Conservation (phyloP, 192 early-diverging fungal genomes). For the Coemansia sp. region DNA sequence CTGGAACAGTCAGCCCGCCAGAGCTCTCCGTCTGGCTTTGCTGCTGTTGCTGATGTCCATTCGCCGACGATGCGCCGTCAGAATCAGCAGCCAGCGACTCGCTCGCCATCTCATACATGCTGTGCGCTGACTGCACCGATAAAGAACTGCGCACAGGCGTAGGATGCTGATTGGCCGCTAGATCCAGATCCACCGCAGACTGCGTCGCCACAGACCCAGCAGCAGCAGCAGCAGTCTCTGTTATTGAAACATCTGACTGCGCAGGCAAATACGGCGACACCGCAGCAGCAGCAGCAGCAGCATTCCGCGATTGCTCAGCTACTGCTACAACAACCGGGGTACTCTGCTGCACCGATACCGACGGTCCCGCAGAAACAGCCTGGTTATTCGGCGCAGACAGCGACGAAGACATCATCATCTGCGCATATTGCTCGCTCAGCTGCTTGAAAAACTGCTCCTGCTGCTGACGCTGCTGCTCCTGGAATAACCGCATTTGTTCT, state of each 20-base stretch:
- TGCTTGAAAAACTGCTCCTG: constrained; percentile 48
- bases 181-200: no score
- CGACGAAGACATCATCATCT: constrained; percentile 12
- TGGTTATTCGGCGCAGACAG: not conserved
- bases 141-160: not conserved
- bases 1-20: not conserved
- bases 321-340: not conserved
- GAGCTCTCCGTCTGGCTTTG: not conserved
- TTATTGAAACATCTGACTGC: not conserved
- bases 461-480: constrained; percentile 49
- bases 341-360: no score
- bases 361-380: not conserved
- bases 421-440: constrained; percentile 35
- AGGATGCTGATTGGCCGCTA: not conserved
- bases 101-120: not conserved
- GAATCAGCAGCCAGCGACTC: not conserved
- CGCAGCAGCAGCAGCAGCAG: no score
- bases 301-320: not conserved
- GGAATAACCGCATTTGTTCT: constrained; percentile 42
- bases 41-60: not conserved
- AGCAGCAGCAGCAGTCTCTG: not conserved
- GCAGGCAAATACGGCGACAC: no score
- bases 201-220: not conserved
- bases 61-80: not conserved
- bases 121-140: not conserved